phyloP scores from a whole-genome alignment of 306 rosid genomes.

The Prunus kanzakura region DNA sequence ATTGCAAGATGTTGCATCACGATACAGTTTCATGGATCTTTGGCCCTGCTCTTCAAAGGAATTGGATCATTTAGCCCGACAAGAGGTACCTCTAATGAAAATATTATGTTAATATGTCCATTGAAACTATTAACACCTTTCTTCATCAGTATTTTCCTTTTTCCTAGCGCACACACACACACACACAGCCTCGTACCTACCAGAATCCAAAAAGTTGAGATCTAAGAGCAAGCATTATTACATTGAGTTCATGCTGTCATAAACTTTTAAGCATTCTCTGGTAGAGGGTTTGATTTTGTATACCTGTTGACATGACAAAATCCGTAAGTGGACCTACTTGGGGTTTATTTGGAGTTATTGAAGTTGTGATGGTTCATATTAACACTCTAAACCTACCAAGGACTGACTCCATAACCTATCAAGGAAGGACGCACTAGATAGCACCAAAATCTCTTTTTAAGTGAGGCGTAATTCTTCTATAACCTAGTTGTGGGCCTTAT shows the following conservation, averaged over 20 bases:
- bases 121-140: not conserved
- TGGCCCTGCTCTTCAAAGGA: slow-evolving; percentile 90
- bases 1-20: slow-evolving; percentile 80
- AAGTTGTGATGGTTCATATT: not conserved
- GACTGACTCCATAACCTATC: not conserved
- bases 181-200: too few relatives aligned
- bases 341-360: not conserved
- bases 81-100: slow-evolving; percentile 57
- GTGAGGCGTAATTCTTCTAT: too few relatives aligned
- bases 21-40: slow-evolving; percentile 90
- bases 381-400: not conserved
- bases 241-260: not conserved
- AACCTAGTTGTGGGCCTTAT: not conserved
- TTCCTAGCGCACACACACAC: not conserved
- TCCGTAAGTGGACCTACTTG: not conserved
- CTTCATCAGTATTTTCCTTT: not conserved
- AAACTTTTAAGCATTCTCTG: not conserved
- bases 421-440: too few relatives aligned
- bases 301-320: not conserved
- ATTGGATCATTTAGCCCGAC: slow-evolving; percentile 75
- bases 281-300: not conserved
- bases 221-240: not conserved
- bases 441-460: too few relatives aligned
- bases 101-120: not conserved
- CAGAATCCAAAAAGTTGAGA: not conserved